A percentile compares a stretch with the other conserved stretches of the same genome.
Conservation (phyloP, 1,284 basidiomycete genomes). For the Sporisorium exsertum region DNA sequence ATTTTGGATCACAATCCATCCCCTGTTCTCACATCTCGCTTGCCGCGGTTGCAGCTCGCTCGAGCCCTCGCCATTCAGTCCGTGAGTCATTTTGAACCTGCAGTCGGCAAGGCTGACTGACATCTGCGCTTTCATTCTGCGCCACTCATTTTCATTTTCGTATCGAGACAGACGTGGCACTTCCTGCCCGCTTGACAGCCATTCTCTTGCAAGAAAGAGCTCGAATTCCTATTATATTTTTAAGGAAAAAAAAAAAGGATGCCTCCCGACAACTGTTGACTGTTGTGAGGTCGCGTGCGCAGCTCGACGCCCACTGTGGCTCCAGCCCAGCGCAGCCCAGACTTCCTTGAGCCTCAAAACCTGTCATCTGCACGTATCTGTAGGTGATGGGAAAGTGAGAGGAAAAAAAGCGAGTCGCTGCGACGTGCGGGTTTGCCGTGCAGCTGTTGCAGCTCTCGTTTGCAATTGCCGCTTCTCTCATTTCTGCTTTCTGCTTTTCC, state of each 20-base stretch:
- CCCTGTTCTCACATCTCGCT: background rate
- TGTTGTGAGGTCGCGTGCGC: constrained; percentile 3
- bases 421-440: background rate
- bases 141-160: background rate
- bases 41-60: background rate
- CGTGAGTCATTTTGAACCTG: constrained; percentile 1
- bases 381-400: constrained; percentile 11
- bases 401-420: background rate
- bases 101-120: background rate
- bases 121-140: background rate
- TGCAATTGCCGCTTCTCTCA: constrained; percentile 5
- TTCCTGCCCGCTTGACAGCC: background rate
- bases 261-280: background rate
- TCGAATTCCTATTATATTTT: too few relatives aligned
- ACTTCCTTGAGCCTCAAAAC: background rate
- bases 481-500: too few relatives aligned
- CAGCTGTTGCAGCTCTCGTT: background rate
- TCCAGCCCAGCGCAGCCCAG: background rate
- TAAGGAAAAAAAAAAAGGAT: background rate
- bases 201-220: too few relatives aligned
- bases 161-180: background rate
- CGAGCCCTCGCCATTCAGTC: background rate
- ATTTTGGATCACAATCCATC: background rate
- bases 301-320: background rate
- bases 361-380: constrained; percentile 7